Evolutionary conservation across 139 green algal species (phyloP), one percentile per base, ranked within the genome.

Genomic region (Chlorella ohadii): DNA sequence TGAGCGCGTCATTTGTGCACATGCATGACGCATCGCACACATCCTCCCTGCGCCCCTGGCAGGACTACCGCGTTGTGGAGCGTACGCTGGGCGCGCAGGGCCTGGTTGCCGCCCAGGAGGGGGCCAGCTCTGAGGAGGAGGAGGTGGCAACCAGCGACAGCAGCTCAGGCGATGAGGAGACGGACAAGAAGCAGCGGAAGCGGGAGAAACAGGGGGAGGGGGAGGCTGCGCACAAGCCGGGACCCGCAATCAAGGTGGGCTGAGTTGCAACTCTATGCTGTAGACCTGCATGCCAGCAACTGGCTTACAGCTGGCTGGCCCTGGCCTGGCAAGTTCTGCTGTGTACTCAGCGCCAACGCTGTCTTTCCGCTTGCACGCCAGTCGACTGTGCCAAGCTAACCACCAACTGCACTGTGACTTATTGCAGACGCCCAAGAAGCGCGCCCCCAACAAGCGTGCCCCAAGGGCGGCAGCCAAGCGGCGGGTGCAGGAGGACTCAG

Each of bases 341-440:
- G n/a, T n/a, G n/a, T n/a, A n/a, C n/a, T n/a, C n/a, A n/a, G n/a
- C n/a, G n/a, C n/a, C n/a, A n/a, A n/a, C n/a, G n/a, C n/a, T n/a
- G n/a, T n/a, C n/a, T n/a, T n/a, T n/a, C n/a, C n/a, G n/a, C n/a
- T n/a, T n/a, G n/a, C n/a, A n/a, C n/a, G n/a, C n/a, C n/a, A n/a
- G n/a, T n/a, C n/a, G n/a, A n/a, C n/a, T n/a, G n/a, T n/a, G n/a
- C n/a, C n/a, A n/a, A n/a, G n/a, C n/a, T n/a, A n/a, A n/a, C 27
- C 63, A 68, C 27, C 31, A 41, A 31, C 36, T 68, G 13, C 11
- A 39, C 15, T 9, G 11, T 73, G 7, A 1, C 33, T 39, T n/a
- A 1, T 4, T 31, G 33, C 68, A 75, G 68, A 75, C 68, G 22
- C 68, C 68, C 16, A 75, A 44, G 68, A 75, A 75, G 68, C 68